Conservation (phyloP, 148 eudicot species). For the Rhododendron molle region DNA sequence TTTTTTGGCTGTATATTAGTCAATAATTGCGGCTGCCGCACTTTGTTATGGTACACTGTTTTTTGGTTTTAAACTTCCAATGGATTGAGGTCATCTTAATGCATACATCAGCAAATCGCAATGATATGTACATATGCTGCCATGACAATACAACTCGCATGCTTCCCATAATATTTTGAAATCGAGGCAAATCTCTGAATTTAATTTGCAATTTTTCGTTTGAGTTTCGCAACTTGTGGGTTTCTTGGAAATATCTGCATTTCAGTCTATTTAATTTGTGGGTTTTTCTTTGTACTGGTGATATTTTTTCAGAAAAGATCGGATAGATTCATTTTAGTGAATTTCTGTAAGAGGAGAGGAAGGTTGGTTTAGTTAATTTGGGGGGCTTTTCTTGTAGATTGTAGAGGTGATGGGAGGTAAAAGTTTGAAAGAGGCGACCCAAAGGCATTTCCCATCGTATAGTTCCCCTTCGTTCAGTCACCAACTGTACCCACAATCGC, state of each 20-base stretch:
- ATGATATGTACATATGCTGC: neutral
- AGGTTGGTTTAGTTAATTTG: neutral
- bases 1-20: too few species aligned
- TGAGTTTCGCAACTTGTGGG: neutral
- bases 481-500: conserved; percentile 9
- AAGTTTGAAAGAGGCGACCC: conserved; percentile 18
- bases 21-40: conserved; percentile 7
- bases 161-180: neutral
- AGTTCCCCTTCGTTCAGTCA: conserved; percentile 14
- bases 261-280: neutral
- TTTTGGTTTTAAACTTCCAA: too few species aligned
- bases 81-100: neutral
- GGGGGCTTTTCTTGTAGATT: neutral
- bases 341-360: neutral
- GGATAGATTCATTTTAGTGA: neutral
- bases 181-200: neutral
- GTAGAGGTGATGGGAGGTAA: conserved; percentile 27
- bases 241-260: neutral
- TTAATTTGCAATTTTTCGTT: neutral
- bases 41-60: neutral
- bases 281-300: neutral
- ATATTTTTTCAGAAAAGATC: neutral
- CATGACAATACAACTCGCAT: too few species aligned
- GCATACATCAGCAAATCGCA: neutral
- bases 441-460: neutral